Evolutionary conservation across 2,329 filamentous ascomycete species (phyloP).

Genomic region (Teratosphaeria epicoccoides): DNA sequence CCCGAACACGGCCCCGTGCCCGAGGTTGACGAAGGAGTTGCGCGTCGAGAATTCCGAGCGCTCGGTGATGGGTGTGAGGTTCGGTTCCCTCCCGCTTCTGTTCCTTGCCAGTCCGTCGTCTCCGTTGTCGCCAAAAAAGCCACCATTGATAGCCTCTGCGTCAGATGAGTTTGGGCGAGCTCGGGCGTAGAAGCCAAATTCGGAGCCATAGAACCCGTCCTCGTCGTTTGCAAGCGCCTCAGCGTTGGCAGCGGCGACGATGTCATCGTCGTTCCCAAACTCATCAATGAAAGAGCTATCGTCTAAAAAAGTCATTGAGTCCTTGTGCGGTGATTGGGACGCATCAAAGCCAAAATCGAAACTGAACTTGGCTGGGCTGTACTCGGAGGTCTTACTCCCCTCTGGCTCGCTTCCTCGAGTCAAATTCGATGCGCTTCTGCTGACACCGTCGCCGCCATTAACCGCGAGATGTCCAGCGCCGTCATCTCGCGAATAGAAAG

Average conservation of each 20-base stretch:
- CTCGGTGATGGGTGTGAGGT: conserved; percentile 91
- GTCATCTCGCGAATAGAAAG: conserved; percentile 9
- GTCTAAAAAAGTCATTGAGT: conserved; percentile 27
- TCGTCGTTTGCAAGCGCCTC: conserved; percentile 85
- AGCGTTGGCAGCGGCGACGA: conserved; percentile 91
- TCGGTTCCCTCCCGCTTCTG: conserved; percentile 76
- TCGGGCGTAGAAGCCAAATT: conserved; percentile 87
- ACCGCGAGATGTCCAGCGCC: not conserved
- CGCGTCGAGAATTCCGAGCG: conserved; percentile 91
- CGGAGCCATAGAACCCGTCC: conserved; percentile 89
- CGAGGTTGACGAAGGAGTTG: conserved; percentile 65
- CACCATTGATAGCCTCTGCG: conserved; percentile 60
- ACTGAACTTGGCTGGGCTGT: conserved; percentile 20
- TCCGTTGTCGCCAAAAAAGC: conserved; percentile 74
- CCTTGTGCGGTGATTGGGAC: not conserved
- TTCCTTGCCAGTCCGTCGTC: conserved; percentile 51
- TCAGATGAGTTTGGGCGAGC: conserved; percentile 30
- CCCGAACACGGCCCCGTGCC: conserved; percentile 45
- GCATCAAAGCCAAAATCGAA: conserved; percentile 39
- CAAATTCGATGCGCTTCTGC: conserved; percentile 5
- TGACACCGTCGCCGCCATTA: conserved; percentile 21
- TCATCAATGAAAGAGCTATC: conserved; percentile 19
- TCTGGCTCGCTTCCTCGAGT: conserved; percentile 8
- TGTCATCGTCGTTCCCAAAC: conserved; percentile 57
- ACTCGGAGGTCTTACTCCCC: conserved; percentile 5